Conservation (phyloP, 225 moss, liverwort and hornwort species). For the Asterella californica region DNA sequence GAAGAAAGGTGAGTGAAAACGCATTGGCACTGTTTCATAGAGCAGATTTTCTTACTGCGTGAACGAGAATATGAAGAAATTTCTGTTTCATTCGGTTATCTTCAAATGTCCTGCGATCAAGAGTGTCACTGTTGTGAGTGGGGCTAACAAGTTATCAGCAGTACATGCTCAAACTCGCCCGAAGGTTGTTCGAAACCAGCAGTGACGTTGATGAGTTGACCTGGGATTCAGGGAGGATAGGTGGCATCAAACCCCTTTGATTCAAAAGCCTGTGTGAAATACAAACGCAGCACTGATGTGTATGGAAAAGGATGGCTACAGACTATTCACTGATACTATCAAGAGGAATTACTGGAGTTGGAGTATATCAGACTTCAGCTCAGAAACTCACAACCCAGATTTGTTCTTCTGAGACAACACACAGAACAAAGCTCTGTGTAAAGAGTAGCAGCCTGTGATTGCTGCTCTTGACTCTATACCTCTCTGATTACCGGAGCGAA, state of each 20-base stretch:
- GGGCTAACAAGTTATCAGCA: neutral
- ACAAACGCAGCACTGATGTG: neutral
- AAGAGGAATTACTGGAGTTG: neutral
- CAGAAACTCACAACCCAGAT: neutral
- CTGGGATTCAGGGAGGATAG: neutral
- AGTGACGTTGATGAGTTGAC: neutral
- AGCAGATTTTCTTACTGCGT: neutral
- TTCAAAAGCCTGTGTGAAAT: neutral
- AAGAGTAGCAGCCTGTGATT: neutral
- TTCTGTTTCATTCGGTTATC: neutral
- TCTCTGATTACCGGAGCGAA: slow-evolving; percentile 6
- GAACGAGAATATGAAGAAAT: too few species aligned
- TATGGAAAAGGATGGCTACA: neutral
- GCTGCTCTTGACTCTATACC: neutral
- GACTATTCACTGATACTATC: neutral
- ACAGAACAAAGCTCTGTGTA: neutral
- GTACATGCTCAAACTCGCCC: too few species aligned
- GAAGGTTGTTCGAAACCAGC: neutral
- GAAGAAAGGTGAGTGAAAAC: slow-evolving; percentile 3
- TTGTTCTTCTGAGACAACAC: neutral
- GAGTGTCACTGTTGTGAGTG: neutral
- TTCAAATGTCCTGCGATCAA: neutral
- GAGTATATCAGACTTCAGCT: neutral
- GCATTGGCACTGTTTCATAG: neutral
- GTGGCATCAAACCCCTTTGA: neutral